phyloP scores from a whole-genome alignment of 192 early-diverging fungal species.

The Mortierella hygrophila region DNA sequence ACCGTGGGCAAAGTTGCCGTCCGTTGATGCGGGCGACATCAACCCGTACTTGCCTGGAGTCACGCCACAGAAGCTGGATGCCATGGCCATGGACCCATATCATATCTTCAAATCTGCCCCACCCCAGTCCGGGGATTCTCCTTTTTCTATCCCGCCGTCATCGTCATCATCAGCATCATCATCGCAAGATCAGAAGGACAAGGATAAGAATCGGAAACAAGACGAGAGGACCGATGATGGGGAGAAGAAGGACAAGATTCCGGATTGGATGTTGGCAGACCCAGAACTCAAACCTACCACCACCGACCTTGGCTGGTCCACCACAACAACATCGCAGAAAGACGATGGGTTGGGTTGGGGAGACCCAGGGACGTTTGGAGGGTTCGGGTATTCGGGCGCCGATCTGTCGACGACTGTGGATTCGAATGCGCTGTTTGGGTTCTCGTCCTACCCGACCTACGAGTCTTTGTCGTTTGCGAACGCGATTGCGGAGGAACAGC shows the following conservation, averaged over 20 bases:
- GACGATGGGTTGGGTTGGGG: neutral
- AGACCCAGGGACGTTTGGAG: neutral
- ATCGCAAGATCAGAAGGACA: conserved; percentile 4
- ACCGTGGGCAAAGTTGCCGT: conserved; percentile 41
- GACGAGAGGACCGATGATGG: neutral
- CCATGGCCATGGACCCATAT: conserved; percentile 48
- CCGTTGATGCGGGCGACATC: neutral
- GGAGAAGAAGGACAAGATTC: conserved; percentile 8
- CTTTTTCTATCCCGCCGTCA: conserved; percentile 14
- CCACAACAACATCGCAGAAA: neutral
- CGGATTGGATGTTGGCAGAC: conserved; percentile 43
- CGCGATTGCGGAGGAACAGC: conserved; percentile 28
- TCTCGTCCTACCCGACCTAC: conserved; percentile 44
- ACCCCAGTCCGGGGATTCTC: conserved; percentile 11
- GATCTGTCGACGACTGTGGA: conserved; percentile 30
- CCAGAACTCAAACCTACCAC: conserved; percentile 8
- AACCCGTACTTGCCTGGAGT: conserved; percentile 39
- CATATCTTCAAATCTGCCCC: conserved; percentile 45
- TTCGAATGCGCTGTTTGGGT: conserved; percentile 40
- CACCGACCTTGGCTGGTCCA: neutral
- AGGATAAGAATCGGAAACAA: neutral
- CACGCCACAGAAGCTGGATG: conserved; percentile 36
- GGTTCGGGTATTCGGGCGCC: neutral
- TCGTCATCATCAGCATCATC: neutral
- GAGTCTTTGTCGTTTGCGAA: conserved; percentile 31